Percentiles rank a stretch among this genome's conserved stretches.
These are phyloP conservation scores for Hordeum pubiflorum DNA, from an alignment of 202 grass and related monocot genomes.

Conservation along the genomic window DNA sequence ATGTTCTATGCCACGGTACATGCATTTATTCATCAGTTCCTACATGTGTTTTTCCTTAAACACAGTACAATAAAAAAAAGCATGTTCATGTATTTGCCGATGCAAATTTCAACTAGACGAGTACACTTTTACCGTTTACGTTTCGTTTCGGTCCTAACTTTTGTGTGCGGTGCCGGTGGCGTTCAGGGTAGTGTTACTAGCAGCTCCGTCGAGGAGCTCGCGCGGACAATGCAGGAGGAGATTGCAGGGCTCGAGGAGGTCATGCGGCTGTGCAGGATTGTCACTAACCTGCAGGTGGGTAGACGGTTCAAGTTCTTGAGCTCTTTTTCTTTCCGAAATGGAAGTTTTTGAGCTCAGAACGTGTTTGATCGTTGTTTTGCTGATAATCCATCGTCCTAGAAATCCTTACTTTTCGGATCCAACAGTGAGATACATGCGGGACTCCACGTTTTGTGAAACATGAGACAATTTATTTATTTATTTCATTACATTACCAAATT, in stretches of 20 bases:
- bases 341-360: background rate
- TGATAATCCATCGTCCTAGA: too few relatives aligned
- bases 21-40: background rate
- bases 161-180: background rate
- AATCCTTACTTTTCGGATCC: too few relatives aligned
- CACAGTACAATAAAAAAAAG: too few relatives aligned
- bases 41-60: background rate
- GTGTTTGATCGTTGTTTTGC: too few relatives aligned
- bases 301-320: background rate
- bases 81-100: background rate
- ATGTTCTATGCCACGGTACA: constrained; percentile 55
- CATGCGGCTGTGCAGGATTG: constrained; percentile 40
- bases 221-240: constrained; percentile 48
- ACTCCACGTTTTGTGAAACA: too few relatives aligned
- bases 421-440: too few relatives aligned
- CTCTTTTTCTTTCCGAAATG: too few relatives aligned
- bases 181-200: constrained; percentile 39
- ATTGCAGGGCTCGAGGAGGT: constrained; percentile 59
- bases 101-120: background rate
- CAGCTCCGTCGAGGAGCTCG: constrained; percentile 31
- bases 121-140: background rate
- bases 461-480: too few relatives aligned
- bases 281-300: constrained; percentile 51
- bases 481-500: too few relatives aligned
- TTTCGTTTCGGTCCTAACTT: background rate